Percentiles rank a stretch among this genome's conserved stretches.
These are phyloP conservation scores for Cyclanthera cordifolia DNA, from an alignment of 306 rosid species.

Conservation along the genomic window DNA sequence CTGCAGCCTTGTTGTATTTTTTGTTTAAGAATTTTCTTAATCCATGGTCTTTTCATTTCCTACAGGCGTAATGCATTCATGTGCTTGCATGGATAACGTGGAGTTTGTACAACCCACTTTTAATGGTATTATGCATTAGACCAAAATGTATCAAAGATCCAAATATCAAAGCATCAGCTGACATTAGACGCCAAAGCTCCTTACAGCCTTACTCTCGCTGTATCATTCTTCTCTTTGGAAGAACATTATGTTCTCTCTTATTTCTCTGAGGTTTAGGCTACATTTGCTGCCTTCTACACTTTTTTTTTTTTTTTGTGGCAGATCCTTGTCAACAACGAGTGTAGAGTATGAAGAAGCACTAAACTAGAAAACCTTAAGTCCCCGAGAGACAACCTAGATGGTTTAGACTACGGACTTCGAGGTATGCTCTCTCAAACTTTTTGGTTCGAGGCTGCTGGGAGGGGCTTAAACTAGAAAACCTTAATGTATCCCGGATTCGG, in stretches of 20 bases:
- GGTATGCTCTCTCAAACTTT: too few relatives aligned
- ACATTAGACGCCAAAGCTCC: not conserved
- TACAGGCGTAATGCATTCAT: not conserved
- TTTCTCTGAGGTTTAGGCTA: not conserved
- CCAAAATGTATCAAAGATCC: not conserved
- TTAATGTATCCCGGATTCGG: too few relatives aligned
- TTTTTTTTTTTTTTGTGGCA: not conserved
- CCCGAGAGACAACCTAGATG: too few relatives aligned
- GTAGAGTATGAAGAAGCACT: not conserved
- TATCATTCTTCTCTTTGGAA: constrained; percentile 3
- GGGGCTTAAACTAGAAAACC: too few relatives aligned
- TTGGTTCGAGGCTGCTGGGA: too few relatives aligned
- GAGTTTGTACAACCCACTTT: not conserved
- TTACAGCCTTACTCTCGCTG: not conserved
- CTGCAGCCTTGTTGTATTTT: not conserved
- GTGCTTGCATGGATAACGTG: not conserved
- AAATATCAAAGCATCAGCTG: not conserved
- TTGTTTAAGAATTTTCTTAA: not conserved
- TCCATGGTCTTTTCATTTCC: not conserved
- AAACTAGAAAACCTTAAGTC: too few relatives aligned
- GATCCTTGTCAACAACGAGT: not conserved
- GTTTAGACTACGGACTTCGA: too few relatives aligned
- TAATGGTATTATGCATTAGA: not conserved
- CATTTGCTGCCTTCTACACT: not conserved
- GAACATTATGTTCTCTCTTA: not conserved